A percentile compares a stretch with the other conserved stretches of the same genome.
These are phyloP conservation scores for Cryptomeria japonica DNA, from an alignment of 75 land plant species.

Conservation along the genomic window DNA sequence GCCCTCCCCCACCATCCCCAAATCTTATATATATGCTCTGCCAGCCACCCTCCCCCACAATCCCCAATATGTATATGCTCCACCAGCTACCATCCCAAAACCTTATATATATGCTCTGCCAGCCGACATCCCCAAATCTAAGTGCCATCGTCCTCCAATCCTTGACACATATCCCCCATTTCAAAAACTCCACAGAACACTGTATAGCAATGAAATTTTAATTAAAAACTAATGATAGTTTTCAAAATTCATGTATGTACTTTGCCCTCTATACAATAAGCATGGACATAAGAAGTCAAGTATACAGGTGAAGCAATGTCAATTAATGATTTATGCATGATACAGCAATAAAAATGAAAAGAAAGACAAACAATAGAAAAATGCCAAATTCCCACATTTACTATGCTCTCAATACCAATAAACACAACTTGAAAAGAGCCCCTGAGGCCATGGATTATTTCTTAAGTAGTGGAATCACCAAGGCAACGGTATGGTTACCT, in stretches of 20 bases:
- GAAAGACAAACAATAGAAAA: not conserved
- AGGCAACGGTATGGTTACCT: not conserved
- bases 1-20: too few species aligned
- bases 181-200: too few species aligned
- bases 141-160: too few species aligned
- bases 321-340: not conserved
- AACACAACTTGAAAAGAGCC: not conserved
- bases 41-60: too few species aligned
- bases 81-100: too few species aligned
- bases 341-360: not conserved
- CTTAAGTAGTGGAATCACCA: not conserved
- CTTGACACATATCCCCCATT: too few species aligned
- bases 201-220: not conserved
- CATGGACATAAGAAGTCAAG: not conserved
- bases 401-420: not conserved
- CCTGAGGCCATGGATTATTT: not conserved
- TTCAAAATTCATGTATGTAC: not conserved
- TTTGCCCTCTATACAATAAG: not conserved
- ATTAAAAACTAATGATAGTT: not conserved
- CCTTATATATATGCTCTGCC: too few species aligned
- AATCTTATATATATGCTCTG: too few species aligned
- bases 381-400: not conserved
- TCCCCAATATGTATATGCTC: too few species aligned
- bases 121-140: too few species aligned
- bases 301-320: not conserved